phyloP scores from a whole-genome alignment of 1,284 basidiomycete species.

The Megacollybia platyphylla region DNA sequence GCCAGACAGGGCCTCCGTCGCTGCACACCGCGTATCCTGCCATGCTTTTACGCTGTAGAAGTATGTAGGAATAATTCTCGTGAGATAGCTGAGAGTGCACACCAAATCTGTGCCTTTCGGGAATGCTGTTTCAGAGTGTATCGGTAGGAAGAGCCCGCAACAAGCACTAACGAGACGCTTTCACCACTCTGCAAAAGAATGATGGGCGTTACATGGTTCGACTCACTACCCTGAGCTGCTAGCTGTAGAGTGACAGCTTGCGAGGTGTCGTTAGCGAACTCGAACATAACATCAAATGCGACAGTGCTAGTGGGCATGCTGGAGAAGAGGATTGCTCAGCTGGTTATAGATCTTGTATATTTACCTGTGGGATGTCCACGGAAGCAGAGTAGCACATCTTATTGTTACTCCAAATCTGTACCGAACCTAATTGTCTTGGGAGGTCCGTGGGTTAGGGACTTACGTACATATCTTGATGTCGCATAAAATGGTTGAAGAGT shows the following conservation, averaged over 20 bases:
- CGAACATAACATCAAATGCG: constrained; percentile 36
- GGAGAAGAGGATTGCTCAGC: constrained; percentile 7
- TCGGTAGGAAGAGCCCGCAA: constrained; percentile 40
- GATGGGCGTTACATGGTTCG: constrained; percentile 13
- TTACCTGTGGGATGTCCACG: background rate
- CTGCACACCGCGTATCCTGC: constrained; percentile 24
- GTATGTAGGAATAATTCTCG: background rate
- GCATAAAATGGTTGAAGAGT: background rate
- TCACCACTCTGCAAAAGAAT: constrained; percentile 33
- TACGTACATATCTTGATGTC: background rate
- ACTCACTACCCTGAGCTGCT: background rate
- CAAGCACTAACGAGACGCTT: constrained; percentile 36
- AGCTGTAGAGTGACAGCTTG: constrained; percentile 20
- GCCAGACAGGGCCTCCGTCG: constrained; percentile 19
- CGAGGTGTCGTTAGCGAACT: constrained; percentile 31
- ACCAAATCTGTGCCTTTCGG: constrained; percentile 9
- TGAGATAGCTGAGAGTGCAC: background rate
- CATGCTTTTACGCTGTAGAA: constrained; percentile 24
- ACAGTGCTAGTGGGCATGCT: constrained; percentile 35
- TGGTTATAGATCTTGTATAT: constrained; percentile 3
- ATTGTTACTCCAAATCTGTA: background rate
- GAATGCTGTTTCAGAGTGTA: constrained; percentile 33
- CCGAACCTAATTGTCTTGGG: background rate
- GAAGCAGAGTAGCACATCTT: background rate
- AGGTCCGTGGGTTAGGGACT: background rate